Evolutionary conservation across 768 basidiomycete species (phyloP).

Genomic region (Ramaria sp.): DNA sequence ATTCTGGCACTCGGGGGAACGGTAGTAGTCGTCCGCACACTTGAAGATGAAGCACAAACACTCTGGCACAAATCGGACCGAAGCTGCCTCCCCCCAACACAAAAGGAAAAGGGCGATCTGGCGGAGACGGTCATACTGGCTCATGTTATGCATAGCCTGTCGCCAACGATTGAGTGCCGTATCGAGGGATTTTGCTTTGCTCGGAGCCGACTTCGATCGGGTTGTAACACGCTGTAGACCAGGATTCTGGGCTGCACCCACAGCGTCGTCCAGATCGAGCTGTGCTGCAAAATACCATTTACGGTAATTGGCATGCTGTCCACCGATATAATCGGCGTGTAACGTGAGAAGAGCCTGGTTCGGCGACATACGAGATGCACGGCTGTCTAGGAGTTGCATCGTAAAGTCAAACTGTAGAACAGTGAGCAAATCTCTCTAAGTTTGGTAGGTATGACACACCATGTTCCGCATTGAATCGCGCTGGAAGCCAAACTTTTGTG

Average conservation of each 20-base stretch:
- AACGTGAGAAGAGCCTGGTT: conserved; percentile 92
- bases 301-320: conserved; percentile 97
- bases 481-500: conserved; percentile 99
- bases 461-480: conserved; percentile 93
- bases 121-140: conserved; percentile 93
- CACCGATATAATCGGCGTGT: conserved; percentile 98
- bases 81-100: conserved; percentile 98
- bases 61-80: conserved; percentile 95
- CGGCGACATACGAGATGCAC: conserved; percentile 96
- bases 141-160: conserved; percentile 99
- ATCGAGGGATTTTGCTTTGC: conserved; percentile 72
- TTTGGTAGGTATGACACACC: conserved; percentile 31
- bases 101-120: conserved; percentile 94
- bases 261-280: conserved; percentile 97
- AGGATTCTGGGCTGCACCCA: conserved; percentile 89
- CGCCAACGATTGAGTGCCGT: conserved; percentile 92
- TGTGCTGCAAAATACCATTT: conserved; percentile 99
- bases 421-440: conserved; percentile 9
- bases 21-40: conserved; percentile 99
- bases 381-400: conserved; percentile 96
- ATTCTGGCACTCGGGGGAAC: conserved; percentile 96
- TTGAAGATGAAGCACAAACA: conserved; percentile 99
- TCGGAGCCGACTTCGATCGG: conserved; percentile 38
- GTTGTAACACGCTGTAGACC: conserved; percentile 83
- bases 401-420: conserved; percentile 78